Base-by-base conservation (phyloP, 495 filamentous ascomycete species). In the Neurospora terricola region DNA sequence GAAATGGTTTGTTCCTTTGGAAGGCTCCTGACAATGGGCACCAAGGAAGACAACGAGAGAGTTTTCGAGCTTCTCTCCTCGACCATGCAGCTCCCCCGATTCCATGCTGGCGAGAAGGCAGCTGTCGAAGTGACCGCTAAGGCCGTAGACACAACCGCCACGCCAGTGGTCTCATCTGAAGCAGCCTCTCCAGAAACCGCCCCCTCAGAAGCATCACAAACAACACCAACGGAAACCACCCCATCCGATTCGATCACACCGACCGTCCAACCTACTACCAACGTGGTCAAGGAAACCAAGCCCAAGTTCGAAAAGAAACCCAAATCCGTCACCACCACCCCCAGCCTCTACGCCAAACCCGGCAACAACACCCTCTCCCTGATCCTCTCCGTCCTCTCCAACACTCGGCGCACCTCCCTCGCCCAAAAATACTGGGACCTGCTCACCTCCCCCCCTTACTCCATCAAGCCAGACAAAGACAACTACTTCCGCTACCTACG, bases 1-100 rank as follows among this genome's bases (percentile, higher is more conserved):
- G 81, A 86, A 48, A 81, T 97, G 3, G 90, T 94, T 10, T 88
- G 86, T 72, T 84, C 92, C 6, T 94, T 98, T 91, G 93, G 90
- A 12, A 83, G 88, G 27, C 73, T 97, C 4, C 84, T 98, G 8
- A 78, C 92, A 23, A 82, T 88, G 34, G 87, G 90, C 10, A 79
- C 81, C 21, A 84, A 86, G 34, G 83, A 87, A 43, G 84, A 87
- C 76, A 87, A 83, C 76, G 88, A 92, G 73, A 88, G 92, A 76
- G 84, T 96, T 4, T 84, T 97, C 27, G 85, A 86, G 9, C 81
- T 99, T 30, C 80, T 94, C 16, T 84, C 93, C 70, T 91, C 97
- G 80, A 92, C 93, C 9, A 93, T 93, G 87, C 85, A 87, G 38
- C 86, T 95, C 73, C 89, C 90, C 16, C 79, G 83, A 23, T 78